phyloP scores from a whole-genome alignment of 2,329 filamentous ascomycete genomes.

The Pseudogymnoascus sp. region DNA sequence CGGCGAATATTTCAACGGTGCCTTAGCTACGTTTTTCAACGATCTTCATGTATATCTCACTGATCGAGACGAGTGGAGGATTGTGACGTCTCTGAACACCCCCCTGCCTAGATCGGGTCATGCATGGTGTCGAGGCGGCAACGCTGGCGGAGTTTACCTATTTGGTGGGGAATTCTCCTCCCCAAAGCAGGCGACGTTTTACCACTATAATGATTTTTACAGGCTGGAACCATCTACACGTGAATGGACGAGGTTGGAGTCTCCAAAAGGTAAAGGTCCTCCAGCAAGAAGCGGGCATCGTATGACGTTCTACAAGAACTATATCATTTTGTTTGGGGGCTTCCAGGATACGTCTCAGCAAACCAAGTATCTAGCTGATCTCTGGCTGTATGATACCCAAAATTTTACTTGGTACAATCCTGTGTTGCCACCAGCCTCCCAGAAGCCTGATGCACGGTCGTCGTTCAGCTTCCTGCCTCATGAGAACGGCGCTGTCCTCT shows the following conservation, averaged over 20 bases:
- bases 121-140: conserved; percentile 86
- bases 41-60: conserved; percentile 64
- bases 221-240: conserved; percentile 70
- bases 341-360: conserved; percentile 96
- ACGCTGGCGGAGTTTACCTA: conserved; percentile 72
- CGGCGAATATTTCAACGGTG: conserved; percentile 92
- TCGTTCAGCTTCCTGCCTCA: conserved; percentile 89
- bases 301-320: conserved; percentile 96
- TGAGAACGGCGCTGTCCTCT: conserved; percentile 80
- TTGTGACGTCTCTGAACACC: conserved; percentile 82
- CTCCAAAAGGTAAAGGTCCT: conserved; percentile 63
- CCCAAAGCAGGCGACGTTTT: conserved; percentile 95
- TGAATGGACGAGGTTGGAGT: conserved; percentile 88
- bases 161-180: conserved; percentile 96
- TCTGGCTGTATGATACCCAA: conserved; percentile 92
- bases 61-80: conserved; percentile 81
- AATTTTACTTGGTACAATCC: conserved; percentile 80
- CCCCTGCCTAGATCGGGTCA: conserved; percentile 86
- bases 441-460: conserved; percentile 83
- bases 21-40: conserved; percentile 64
- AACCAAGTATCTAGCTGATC: conserved; percentile 84
- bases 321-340: conserved; percentile 88
- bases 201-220: conserved; percentile 99
- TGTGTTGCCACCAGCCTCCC: conserved; percentile 62
- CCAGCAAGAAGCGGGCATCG: conserved; percentile 83